Evolutionary conservation across 192 early-diverging fungal genomes (phyloP).

Genomic region (Helicostylum pulchrum): DNA sequence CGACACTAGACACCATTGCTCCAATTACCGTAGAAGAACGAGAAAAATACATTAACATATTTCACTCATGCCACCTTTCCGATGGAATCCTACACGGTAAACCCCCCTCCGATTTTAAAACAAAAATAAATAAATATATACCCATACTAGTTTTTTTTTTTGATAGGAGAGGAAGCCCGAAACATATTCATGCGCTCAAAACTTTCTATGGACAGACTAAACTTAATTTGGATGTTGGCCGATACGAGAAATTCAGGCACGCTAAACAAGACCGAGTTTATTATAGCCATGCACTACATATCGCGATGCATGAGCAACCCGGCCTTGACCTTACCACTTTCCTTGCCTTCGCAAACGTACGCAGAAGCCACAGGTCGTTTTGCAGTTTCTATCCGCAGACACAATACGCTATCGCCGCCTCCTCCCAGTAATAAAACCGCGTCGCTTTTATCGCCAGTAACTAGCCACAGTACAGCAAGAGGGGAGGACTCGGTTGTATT

Average conservation of each 20-base stretch:
- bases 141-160: too few species aligned
- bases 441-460: background rate
- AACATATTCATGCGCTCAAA: conserved; percentile 80
- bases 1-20: conserved; percentile 17
- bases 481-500: conserved; percentile 62
- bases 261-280: conserved; percentile 78
- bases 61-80: conserved; percentile 53
- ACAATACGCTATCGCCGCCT: conserved; percentile 15
- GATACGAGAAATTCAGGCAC: conserved; percentile 68
- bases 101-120: too few species aligned
- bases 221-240: conserved; percentile 76
- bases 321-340: conserved; percentile 57
- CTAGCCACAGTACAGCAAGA: conserved; percentile 13
- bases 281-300: conserved; percentile 86
- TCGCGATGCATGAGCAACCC: conserved; percentile 71
- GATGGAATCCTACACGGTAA: conserved; percentile 47
- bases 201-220: conserved; percentile 68
- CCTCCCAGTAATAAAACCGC: background rate
- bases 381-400: conserved; percentile 6
- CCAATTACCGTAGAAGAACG: conserved; percentile 45
- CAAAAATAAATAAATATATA: too few species aligned
- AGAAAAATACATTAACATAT: conserved; percentile 60
- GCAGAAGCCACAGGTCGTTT: conserved; percentile 36
- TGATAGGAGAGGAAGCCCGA: conserved; percentile 70
- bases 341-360: conserved; percentile 61